These are phyloP conservation scores for Coleophoma cylindrospora DNA, from an alignment of 2,329 filamentous ascomycete species.

Conservation along the genomic window DNA sequence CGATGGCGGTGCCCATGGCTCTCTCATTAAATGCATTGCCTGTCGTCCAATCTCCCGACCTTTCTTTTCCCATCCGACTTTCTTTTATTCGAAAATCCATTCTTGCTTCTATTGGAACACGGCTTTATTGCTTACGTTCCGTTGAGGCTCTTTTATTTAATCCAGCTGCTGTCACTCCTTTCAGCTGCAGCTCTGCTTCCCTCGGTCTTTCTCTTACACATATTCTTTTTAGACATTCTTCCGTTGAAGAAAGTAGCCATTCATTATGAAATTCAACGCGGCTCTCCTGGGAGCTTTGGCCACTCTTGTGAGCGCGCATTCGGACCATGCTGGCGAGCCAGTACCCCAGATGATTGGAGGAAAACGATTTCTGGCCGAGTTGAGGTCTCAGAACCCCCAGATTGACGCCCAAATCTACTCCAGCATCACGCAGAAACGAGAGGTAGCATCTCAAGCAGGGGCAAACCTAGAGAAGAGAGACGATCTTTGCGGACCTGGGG, in stretches of 20 bases:
- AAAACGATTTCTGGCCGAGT: constrained; percentile 17
- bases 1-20: too few species aligned
- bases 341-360: constrained; percentile 18
- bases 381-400: constrained; percentile 15
- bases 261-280: constrained; percentile 13
- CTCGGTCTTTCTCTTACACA: too few species aligned
- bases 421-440: constrained; percentile 3
- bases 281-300: constrained; percentile 10
- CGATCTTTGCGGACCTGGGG: constrained; percentile 18
- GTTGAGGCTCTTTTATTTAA: too few species aligned
- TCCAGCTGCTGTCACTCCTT: too few species aligned
- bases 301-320: constrained; percentile 15
- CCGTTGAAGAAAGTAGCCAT: not conserved
- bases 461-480: constrained; percentile 11
- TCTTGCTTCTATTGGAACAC: too few species aligned
- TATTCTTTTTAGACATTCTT: too few species aligned
- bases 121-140: too few species aligned
- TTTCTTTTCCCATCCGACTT: too few species aligned
- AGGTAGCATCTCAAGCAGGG: not conserved
- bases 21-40: too few species aligned
- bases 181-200: too few species aligned
- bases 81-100: too few species aligned
- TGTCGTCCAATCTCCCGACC: too few species aligned
- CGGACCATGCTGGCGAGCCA: constrained; percentile 6
- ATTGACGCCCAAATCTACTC: constrained; percentile 4